These are phyloP conservation scores for Aphanomyces cochlioides DNA, from an alignment of 352 stramenopile genomes.

Conservation along the genomic window DNA sequence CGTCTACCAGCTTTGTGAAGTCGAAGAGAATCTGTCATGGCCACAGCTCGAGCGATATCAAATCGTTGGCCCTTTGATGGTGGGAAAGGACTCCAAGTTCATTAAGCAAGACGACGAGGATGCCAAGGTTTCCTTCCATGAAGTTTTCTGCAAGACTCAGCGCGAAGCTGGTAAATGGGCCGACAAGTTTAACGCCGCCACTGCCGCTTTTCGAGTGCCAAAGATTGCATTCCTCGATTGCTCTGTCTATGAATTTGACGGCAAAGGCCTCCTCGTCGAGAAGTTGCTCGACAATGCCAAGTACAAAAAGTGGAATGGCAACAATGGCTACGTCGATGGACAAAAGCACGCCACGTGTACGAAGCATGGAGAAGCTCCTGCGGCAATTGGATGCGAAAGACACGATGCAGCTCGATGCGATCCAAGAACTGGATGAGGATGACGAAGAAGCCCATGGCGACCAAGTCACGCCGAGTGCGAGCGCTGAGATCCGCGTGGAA, in stretches of 20 bases:
- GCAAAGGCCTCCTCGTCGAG: slow-evolving; percentile 31
- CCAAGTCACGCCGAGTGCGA: not conserved
- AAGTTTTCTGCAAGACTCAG: slow-evolving; percentile 34
- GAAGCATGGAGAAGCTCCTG: not conserved
- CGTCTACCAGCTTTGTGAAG: slow-evolving; percentile 30
- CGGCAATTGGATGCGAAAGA: not conserved
- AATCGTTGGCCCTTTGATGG: not conserved
- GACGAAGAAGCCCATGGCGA: not conserved
- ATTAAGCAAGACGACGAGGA: slow-evolving; percentile 11
- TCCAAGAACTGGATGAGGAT: not conserved
- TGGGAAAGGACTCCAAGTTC: not conserved
- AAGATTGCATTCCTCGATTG: slow-evolving; percentile 34
- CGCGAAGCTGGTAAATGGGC: slow-evolving; percentile 25
- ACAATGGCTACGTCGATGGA: slow-evolving; percentile 19
- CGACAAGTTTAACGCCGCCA: slow-evolving; percentile 12
- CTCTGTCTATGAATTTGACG: slow-evolving; percentile 30
- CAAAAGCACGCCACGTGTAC: not conserved
- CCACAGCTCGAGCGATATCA: not conserved
- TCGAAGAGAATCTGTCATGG: slow-evolving; percentile 5
- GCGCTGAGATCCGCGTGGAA: not conserved
- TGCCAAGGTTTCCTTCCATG: slow-evolving; percentile 31
- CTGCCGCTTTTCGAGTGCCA: slow-evolving; percentile 10
- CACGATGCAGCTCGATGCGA: not conserved
- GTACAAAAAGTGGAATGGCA: slow-evolving; percentile 31
- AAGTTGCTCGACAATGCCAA: slow-evolving; percentile 32